phyloP scores from a whole-genome alignment of 768 basidiomycete genomes.

The Neoboletus magnificus region DNA sequence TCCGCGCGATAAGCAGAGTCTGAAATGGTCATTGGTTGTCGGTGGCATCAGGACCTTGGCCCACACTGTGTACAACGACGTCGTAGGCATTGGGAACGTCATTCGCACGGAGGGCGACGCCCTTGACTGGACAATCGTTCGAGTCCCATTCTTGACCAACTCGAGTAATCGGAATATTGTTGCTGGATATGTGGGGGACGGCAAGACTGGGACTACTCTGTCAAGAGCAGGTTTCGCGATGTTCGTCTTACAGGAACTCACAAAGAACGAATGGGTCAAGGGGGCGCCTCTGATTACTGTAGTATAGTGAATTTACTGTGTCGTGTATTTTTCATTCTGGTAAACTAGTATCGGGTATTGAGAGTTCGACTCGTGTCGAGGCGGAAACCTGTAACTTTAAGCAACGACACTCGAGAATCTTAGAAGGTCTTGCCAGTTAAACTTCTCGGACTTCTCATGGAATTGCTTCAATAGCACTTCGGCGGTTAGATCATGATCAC shows the following conservation, averaged over 20 bases:
- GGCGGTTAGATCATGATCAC: neutral
- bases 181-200: slow-evolving; percentile 69
- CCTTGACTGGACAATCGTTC: slow-evolving; percentile 66
- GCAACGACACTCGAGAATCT: slow-evolving; percentile 37
- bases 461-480: slow-evolving; percentile 61
- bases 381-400: slow-evolving; percentile 1
- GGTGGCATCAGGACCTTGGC: slow-evolving; percentile 37
- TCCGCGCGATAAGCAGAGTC: slow-evolving; percentile 53
- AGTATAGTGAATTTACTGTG: neutral
- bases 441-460: slow-evolving; percentile 73
- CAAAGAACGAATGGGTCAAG: slow-evolving; percentile 56
- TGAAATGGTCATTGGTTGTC: slow-evolving; percentile 39
- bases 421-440: slow-evolving; percentile 80
- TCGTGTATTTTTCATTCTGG: neutral
- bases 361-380: neutral
- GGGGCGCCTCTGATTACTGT: slow-evolving; percentile 33
- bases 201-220: slow-evolving; percentile 46
- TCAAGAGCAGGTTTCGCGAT: slow-evolving; percentile 57
- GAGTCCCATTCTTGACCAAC: slow-evolving; percentile 50
- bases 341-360: neutral
- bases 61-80: slow-evolving; percentile 60
- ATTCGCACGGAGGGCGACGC: slow-evolving; percentile 47
- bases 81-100: slow-evolving; percentile 59
- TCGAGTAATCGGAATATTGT: slow-evolving; percentile 41
- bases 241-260: slow-evolving; percentile 58